These are phyloP conservation scores for Oxytropis ochrocephala DNA, from an alignment of 306 rosid genomes.

Conservation along the genomic window DNA sequence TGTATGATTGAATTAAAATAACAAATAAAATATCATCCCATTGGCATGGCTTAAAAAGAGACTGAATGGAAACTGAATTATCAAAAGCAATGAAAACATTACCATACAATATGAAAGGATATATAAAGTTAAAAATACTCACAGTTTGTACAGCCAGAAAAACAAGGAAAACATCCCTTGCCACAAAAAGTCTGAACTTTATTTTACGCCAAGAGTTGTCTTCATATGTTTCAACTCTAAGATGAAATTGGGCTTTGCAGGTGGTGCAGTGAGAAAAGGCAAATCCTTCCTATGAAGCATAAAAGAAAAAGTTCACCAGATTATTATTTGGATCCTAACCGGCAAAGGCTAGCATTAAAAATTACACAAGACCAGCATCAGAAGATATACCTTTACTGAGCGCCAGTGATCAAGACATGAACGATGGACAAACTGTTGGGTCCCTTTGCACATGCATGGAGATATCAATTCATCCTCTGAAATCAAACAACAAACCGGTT, in stretches of 20 bases:
- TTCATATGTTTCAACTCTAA: conserved; percentile 67
- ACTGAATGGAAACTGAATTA: not conserved
- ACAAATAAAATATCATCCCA: not conserved
- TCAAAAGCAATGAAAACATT: conserved; percentile 2
- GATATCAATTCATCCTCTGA: conserved; percentile 90
- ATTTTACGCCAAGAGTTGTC: conserved; percentile 85
- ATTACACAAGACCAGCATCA: conserved; percentile 10
- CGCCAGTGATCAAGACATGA: conserved; percentile 99
- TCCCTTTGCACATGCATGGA: conserved; percentile 99
- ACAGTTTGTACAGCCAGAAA: conserved; percentile 95
- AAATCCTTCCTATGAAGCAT: conserved; percentile 74
- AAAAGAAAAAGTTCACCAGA: conserved; percentile 1
- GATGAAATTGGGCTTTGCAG: conserved; percentile 97
- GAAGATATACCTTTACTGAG: conserved; percentile 66
- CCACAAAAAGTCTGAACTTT: conserved; percentile 87
- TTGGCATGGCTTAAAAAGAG: not conserved
- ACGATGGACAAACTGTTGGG: conserved; percentile 98
- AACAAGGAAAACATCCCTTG: conserved; percentile 96
- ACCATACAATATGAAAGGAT: not conserved
- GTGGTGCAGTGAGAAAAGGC: conserved; percentile 99
- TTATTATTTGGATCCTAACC: conserved; percentile 9
- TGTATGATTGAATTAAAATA: not conserved
- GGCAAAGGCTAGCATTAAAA: conserved; percentile 8
- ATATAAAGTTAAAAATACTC: conserved; percentile 32
- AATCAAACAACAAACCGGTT: conserved; percentile 27